Evolutionary conservation across 176 grass and related monocot genomes (phyloP).

Genomic region (Oryza glumipatula): DNA sequence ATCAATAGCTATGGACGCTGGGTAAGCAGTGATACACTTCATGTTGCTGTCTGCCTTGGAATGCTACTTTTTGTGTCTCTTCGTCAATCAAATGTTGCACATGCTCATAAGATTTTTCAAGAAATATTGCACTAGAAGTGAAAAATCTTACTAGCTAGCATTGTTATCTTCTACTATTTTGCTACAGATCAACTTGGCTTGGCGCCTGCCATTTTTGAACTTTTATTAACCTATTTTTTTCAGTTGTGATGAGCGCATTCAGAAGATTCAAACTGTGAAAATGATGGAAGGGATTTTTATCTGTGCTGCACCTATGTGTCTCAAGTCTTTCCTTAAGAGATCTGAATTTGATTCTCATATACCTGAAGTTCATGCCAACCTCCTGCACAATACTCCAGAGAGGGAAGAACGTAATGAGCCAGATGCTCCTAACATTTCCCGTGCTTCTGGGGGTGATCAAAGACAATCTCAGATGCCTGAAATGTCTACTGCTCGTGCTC

Average conservation of each 20-base stretch:
- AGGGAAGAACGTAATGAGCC: slow-evolving; percentile 65
- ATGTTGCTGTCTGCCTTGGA: not conserved
- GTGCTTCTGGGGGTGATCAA: slow-evolving; percentile 60
- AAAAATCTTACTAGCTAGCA: not conserved
- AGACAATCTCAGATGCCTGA: slow-evolving; percentile 69
- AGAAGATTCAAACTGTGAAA: slow-evolving; percentile 96
- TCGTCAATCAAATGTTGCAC: slow-evolving; percentile 9
- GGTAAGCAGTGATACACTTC: not conserved
- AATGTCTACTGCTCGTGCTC: slow-evolving; percentile 78
- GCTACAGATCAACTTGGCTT: slow-evolving; percentile 5
- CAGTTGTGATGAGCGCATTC: slow-evolving; percentile 96
- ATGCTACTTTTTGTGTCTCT: not conserved
- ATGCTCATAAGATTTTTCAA: not conserved
- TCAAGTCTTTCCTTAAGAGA: slow-evolving; percentile 91
- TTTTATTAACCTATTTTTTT: slow-evolving; percentile 47
- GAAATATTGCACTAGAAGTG: not conserved
- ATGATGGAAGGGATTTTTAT: slow-evolving; percentile 98
- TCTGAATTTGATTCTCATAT: slow-evolving; percentile 81
- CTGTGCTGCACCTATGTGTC: slow-evolving; percentile 92
- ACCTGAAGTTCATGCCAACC: slow-evolving; percentile 62
- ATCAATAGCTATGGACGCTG: slow-evolving; percentile 9
- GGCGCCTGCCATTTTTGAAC: slow-evolving; percentile 12
- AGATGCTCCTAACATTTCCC: slow-evolving; percentile 62
- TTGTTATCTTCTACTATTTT: slow-evolving; percentile 2
- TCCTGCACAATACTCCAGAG: slow-evolving; percentile 56